These are phyloP conservation scores for Sporopachydermia cereana DNA, from an alignment of 1,139 yeast genomes.

Conservation along the genomic window DNA sequence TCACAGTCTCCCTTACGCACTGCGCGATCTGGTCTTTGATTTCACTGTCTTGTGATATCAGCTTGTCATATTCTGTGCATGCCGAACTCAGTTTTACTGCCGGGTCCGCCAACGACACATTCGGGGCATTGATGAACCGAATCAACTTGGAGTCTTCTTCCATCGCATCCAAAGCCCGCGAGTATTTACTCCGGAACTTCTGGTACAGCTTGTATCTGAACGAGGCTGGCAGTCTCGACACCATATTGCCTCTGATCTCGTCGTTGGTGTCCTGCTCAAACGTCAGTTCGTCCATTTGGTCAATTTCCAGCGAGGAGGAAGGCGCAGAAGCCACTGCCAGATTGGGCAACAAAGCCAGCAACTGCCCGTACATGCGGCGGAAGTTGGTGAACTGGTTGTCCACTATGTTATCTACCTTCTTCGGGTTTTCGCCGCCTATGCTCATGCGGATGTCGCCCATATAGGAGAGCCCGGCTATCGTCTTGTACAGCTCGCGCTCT, in stretches of 20 bases:
- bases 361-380: slow-evolving; percentile 59
- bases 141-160: slow-evolving; percentile 6
- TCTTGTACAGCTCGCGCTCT: slow-evolving; percentile 58
- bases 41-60: slow-evolving; percentile 30
- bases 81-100: slow-evolving; percentile 3
- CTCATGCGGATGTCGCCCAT: slow-evolving; percentile 84
- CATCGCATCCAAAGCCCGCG: slow-evolving; percentile 17
- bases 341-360: slow-evolving; percentile 36
- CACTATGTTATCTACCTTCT: slow-evolving; percentile 79
- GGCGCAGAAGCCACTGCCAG: slow-evolving; percentile 15
- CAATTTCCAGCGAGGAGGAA: slow-evolving; percentile 13
- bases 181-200: slow-evolving; percentile 21
- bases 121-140: slow-evolving; percentile 7
- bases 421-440: slow-evolving; percentile 86
- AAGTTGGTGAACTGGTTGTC: slow-evolving; percentile 60
- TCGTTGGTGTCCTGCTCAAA: slow-evolving; percentile 26
- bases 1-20: slow-evolving; percentile 48
- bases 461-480: slow-evolving; percentile 73
- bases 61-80: slow-evolving; percentile 23
- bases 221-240: slow-evolving; percentile 36
- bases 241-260: slow-evolving; percentile 26
- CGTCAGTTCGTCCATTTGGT: slow-evolving; percentile 17
- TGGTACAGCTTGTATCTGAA: slow-evolving; percentile 37
- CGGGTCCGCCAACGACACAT: slow-evolving; percentile 7
- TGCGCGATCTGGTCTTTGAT: slow-evolving; percentile 31